These are phyloP conservation scores for Komagataella pseudopastoris DNA, from an alignment of 805 yeast species.

Conservation along the genomic window DNA sequence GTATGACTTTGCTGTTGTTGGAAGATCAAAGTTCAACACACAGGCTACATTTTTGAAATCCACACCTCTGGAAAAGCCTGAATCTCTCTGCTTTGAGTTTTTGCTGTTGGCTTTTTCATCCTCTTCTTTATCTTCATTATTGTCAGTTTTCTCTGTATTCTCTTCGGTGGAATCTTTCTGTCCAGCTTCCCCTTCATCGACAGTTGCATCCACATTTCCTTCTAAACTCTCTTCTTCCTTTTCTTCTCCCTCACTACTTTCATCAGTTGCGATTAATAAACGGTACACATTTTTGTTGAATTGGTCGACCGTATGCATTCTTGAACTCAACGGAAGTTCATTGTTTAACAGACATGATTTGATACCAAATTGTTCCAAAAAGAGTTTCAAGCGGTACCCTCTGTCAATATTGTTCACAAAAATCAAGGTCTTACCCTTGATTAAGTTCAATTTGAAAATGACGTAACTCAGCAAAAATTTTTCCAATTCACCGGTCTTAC, in stretches of 20 bases:
- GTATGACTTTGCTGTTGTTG: slow-evolving; percentile 78
- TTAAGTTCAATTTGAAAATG: slow-evolving; percentile 74
- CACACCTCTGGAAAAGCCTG: slow-evolving; percentile 93
- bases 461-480: slow-evolving; percentile 86
- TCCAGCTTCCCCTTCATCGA: slow-evolving; percentile 24
- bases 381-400: slow-evolving; percentile 83
- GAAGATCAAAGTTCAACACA: slow-evolving; percentile 89
- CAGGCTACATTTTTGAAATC: slow-evolving; percentile 95
- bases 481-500: slow-evolving; percentile 78
- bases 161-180: not conserved
- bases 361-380: slow-evolving; percentile 89
- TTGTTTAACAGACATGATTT: slow-evolving; percentile 80
- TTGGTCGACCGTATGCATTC: slow-evolving; percentile 91
- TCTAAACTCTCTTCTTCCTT: slow-evolving; percentile 26
- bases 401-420: slow-evolving; percentile 93
- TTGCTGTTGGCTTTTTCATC: slow-evolving; percentile 8
- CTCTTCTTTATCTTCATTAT: slow-evolving; percentile 7
- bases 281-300: slow-evolving; percentile 83
- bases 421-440: slow-evolving; percentile 81
- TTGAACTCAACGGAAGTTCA: slow-evolving; percentile 84
- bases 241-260: slow-evolving; percentile 46
- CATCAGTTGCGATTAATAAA: slow-evolving; percentile 90
- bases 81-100: slow-evolving; percentile 38
- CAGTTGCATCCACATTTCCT: slow-evolving; percentile 34
- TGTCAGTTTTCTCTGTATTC: slow-evolving; percentile 4